Conservation (phyloP, 176 grass and related monocot species). For the Avena insularis region DNA sequence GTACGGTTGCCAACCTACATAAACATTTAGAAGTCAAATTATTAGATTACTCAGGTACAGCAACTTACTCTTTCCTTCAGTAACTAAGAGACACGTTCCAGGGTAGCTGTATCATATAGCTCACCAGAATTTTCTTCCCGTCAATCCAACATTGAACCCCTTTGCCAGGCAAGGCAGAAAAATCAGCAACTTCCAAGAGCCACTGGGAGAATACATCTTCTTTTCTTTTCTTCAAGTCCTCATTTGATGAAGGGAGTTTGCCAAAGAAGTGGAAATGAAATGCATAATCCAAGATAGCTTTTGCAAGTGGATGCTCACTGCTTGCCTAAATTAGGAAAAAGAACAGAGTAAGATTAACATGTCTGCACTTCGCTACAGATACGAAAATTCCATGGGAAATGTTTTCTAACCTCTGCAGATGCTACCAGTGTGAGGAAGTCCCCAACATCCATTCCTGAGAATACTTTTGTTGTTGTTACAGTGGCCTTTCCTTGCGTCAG, state of each 20-base stretch:
- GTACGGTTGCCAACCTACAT: conserved; percentile 79
- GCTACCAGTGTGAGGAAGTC: conserved; percentile 81
- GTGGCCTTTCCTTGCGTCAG: conserved; percentile 88
- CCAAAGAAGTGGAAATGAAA: conserved; percentile 92
- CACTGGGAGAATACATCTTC: conserved; percentile 78
- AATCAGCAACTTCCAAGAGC: conserved; percentile 73
- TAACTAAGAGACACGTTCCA: neutral
- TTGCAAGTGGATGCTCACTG: conserved; percentile 95
- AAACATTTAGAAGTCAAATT: conserved; percentile 31
- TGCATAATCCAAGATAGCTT: conserved; percentile 89
- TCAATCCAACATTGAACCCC: conserved; percentile 76
- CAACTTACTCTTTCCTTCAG: neutral
- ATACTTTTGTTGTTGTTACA: conserved; percentile 66
- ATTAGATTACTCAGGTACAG: conserved; percentile 14
- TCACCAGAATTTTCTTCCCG: conserved; percentile 83
- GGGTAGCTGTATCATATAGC: conserved; percentile 31
- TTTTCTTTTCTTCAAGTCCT: conserved; percentile 58
- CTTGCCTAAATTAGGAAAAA: conserved; percentile 78
- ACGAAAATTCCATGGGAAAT: neutral
- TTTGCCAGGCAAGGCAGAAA: conserved; percentile 85
- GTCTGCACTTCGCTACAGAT: conserved; percentile 5
- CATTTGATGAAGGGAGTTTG: conserved; percentile 62
- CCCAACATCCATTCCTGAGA: conserved; percentile 70
- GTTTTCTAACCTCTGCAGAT: conserved; percentile 71
- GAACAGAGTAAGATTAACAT: conserved; percentile 30